Base-by-base conservation (phyloP, 1,139 yeast genomes). In the Sugiyamaella pinicola region DNA sequence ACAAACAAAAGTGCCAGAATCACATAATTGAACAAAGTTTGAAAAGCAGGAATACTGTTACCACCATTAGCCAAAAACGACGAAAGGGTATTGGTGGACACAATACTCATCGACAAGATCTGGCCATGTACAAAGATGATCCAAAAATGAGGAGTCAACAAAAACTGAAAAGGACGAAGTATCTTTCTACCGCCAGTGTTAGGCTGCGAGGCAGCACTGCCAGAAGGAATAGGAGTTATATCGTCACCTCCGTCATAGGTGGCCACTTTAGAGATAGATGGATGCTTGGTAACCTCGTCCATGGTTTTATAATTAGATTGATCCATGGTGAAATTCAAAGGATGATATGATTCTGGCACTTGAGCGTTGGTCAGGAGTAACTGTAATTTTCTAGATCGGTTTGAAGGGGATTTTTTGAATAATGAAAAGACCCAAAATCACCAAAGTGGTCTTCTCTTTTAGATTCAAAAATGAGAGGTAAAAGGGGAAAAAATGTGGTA, bases 61-160 rank as follows among this genome's bases (percentile, higher is more conserved):
- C 74, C 74, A 13, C 66, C 65, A 45, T 71, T 58, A 35, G 70
- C 69, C 64, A 75, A 56, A 43, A 63, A 72, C 4, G 76, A 68
- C 21, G 77, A 72, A 58, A 74, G 60, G 21, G 77, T 74, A 58
- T 74, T 74, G 29, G 78, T 74, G 37, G 75, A 72, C 12, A 72
- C 73, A 46, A 74, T 65, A 54, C 73, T 64, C 60, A 73, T 60
- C 12, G 77, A 73, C 46, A 75, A 63, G 40, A 74, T 61, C 62
- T 74, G 78, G 44, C 78, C 78, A 39, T 68, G 68, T 33, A 74
- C 37, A 40, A 75, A 66, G 37, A 74, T 74, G 53, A 72, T 63
- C 75, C 75, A 73, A 56, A 75, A 75, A 34, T 70, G 68, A 35
- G 57, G 57, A 29, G 74, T 66, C 31, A 63, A 50, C 44, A 75